A percentile compares a stretch with the other conserved stretches of the same genome.
phyloP scores from a whole-genome alignment of 2,329 filamentous ascomycete species.

The Colletotrichum plurivorum region DNA sequence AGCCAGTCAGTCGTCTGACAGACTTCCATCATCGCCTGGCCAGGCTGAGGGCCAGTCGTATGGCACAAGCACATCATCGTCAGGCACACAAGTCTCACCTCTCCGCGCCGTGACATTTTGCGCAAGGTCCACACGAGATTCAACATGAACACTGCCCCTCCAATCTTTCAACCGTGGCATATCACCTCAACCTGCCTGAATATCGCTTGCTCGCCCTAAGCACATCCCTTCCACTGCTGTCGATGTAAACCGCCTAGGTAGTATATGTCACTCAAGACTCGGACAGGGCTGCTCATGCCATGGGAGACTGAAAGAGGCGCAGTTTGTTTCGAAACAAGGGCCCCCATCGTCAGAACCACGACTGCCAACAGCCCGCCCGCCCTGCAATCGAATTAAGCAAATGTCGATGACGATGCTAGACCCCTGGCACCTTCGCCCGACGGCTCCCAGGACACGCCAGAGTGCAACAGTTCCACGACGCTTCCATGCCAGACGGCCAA shows the following conservation, averaged over 20 bases:
- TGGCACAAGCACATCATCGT: neutral
- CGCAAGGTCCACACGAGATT: neutral
- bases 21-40: neutral
- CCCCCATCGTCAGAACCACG: constrained; percentile 20
- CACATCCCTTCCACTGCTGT: neutral
- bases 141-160: constrained; percentile 13
- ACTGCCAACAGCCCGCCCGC: neutral
- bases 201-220: constrained; percentile 6
- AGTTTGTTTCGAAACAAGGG: constrained; percentile 25
- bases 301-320: constrained; percentile 9
- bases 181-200: neutral
- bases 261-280: neutral
- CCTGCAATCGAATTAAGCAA: constrained; percentile 1
- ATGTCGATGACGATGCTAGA: neutral
- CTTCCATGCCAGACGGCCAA: constrained; percentile 19
- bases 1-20: neutral
- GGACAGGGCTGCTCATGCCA: constrained; percentile 1
- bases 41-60: neutral
- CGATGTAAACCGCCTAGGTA: neutral
- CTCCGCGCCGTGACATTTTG: constrained; percentile 1
- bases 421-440: constrained; percentile 2
- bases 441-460: neutral
- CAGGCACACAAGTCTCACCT: constrained; percentile 19
- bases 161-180: constrained; percentile 8
- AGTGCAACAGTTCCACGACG: constrained; percentile 11